A percentile compares a stretch with the other conserved stretches of the same genome.
These are phyloP conservation scores for Populus nigra DNA, from an alignment of 345 rosid genomes.

Conservation along the genomic window DNA sequence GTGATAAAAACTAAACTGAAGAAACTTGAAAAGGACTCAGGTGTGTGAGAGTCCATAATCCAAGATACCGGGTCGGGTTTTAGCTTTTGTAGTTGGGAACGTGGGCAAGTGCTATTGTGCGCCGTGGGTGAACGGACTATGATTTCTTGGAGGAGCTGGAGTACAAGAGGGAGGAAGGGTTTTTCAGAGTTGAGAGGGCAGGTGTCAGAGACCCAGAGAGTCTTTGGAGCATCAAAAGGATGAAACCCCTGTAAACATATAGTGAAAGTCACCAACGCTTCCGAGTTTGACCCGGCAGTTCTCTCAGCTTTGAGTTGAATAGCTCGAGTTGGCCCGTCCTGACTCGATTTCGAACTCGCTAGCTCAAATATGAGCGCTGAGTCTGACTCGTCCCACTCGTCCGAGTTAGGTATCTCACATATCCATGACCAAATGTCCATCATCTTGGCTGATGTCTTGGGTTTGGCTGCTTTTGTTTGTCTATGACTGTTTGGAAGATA, in stretches of 20 bases:
- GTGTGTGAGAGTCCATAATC: slow-evolving; percentile 81
- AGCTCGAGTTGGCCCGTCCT: slow-evolving; percentile 29
- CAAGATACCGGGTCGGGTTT: slow-evolving; percentile 65
- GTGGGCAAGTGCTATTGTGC: slow-evolving; percentile 48
- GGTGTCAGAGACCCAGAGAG: slow-evolving; percentile 72
- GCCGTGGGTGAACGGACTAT: slow-evolving; percentile 53
- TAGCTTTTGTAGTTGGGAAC: slow-evolving; percentile 55
- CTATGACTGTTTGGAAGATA: not conserved
- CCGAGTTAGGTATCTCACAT: slow-evolving; percentile 44
- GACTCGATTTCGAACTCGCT: slow-evolving; percentile 26
- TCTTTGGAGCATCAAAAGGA: slow-evolving; percentile 13
- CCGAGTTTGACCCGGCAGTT: slow-evolving; percentile 27
- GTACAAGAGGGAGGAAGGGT: slow-evolving; percentile 68
- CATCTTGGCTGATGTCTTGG: slow-evolving; percentile 13
- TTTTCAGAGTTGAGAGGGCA: slow-evolving; percentile 63
- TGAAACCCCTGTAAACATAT: slow-evolving; percentile 47
- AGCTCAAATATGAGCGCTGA: slow-evolving; percentile 39
- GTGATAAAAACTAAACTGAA: slow-evolving; percentile 60
- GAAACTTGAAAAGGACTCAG: slow-evolving; percentile 68
- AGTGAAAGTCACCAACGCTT: slow-evolving; percentile 37
- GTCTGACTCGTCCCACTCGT: slow-evolving; percentile 33
- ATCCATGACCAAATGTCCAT: slow-evolving; percentile 87
- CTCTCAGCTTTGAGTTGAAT: slow-evolving; percentile 60
- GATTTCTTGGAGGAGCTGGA: slow-evolving; percentile 75
- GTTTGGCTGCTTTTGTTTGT: not conserved